A percentile compares a stretch with the other conserved stretches of the same genome.
These are phyloP conservation scores for Barbatosphaeria neglecta DNA, from an alignment of 495 filamentous ascomycete species.

Conservation along the genomic window DNA sequence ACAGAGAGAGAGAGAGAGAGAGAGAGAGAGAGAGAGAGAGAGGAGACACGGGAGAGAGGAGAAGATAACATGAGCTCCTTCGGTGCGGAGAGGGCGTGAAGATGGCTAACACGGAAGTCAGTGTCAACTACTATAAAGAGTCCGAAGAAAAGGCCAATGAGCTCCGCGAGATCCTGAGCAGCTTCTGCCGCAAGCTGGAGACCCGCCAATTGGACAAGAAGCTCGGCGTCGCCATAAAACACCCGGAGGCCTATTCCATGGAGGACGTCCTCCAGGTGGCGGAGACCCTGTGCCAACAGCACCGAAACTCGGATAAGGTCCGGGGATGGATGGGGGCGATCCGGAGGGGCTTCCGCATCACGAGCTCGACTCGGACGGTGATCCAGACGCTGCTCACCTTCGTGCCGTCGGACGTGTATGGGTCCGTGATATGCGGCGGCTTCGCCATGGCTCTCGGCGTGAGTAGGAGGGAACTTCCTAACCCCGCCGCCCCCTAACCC, in stretches of 20 bases:
- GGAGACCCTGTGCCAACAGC: slow-evolving; percentile 1
- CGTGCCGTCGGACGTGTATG: slow-evolving; percentile 7
- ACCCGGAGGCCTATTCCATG: slow-evolving; percentile 5
- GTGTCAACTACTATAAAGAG: slow-evolving; percentile 2
- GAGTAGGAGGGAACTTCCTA: not conserved
- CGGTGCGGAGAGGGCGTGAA: too few relatives aligned
- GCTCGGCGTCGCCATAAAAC: slow-evolving; percentile 6
- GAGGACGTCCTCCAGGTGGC: slow-evolving; percentile 4
- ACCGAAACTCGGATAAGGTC: not conserved
- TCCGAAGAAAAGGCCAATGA: slow-evolving; percentile 1
- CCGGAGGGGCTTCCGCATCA: slow-evolving; percentile 4
- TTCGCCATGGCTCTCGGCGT: slow-evolving; percentile 8
- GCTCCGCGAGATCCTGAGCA: slow-evolving; percentile 3
- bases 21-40: too few relatives aligned
- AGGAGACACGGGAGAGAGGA: too few relatives aligned
- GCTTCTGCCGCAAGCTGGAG: slow-evolving; percentile 1
- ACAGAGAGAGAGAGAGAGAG: too few relatives aligned
- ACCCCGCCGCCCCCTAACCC: not conserved
- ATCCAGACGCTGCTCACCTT: slow-evolving; percentile 3
- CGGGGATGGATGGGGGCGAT: slow-evolving; percentile 6
- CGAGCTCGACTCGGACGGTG: not conserved
- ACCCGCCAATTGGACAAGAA: slow-evolving; percentile 2
- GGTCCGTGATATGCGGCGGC: slow-evolving; percentile 9
- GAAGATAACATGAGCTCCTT: too few relatives aligned
- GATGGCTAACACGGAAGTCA: not conserved